Evolutionary conservation across 1,284 basidiomycete species (phyloP), one percentile per base, ranked within the genome.

Genomic region (Cutaneotrichosporon cyanovorans): DNA sequence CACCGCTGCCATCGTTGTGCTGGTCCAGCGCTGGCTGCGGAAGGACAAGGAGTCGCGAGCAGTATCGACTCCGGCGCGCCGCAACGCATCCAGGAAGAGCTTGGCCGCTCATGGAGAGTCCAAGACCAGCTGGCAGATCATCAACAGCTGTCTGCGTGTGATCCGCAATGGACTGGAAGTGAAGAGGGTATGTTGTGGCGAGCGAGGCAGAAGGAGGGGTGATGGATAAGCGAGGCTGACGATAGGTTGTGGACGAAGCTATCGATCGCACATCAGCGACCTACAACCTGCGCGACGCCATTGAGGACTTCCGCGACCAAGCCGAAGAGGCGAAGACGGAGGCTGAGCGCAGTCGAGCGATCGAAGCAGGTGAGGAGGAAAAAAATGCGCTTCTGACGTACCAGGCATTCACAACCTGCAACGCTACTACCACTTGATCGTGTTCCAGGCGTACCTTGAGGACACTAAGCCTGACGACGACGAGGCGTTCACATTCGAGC

Each of bases 391-490:
- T n/a, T n/a, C n/a, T 40, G 19, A 37, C 58, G 5, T n/a, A 28
- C 25, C 60, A 82, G 89, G 85, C 7, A 71, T 93, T 39, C 82
- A 86, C 55, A 84, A 86, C 59, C 76, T 95, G 19, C 77, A 83
- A 45, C 81, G 85, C 56, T 96, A 96, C 72, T 95, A 91, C 56
- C 83, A 87, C 66, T 78, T 98, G 18, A 83, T 97, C 52, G 79
- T 95, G 25, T 97, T 98, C 75, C 88, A 93, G 66, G 84, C 91
- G 1, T 98, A 95, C 66, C 77, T 98, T 22, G 85, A 87, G 58
- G 87, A 88, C 15, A 85, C 80, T 0, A 77, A 82, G 53, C 87
- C 88, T 0, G 87, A 91, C 63, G 77, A 88, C 65, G 73, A 80
- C 42, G 80, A 83, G 7, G 81, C 87, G 37, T 83, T 85, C 58